phyloP scores from a whole-genome alignment of 1,284 basidiomycete species.

The Coniophora puteana region DNA sequence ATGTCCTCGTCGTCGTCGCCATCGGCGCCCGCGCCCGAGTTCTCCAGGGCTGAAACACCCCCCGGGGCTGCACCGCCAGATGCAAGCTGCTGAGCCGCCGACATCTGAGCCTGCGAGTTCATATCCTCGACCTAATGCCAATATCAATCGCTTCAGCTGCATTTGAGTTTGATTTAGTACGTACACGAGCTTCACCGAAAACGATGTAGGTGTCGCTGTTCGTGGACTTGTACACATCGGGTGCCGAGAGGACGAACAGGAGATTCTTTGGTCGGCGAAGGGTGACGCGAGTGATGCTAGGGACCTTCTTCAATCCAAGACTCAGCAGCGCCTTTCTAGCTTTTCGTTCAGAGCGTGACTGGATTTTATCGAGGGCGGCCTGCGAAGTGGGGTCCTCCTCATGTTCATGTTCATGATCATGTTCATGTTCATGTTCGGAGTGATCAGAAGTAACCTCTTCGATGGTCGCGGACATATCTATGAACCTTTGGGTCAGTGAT shows the following conservation, averaged over 20 bases:
- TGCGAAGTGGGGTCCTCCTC: conserved; percentile 81
- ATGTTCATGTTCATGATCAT: conserved; percentile 52
- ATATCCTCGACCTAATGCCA: conserved; percentile 82
- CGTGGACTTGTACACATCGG: conserved; percentile 97
- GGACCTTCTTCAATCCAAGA: conserved; percentile 89
- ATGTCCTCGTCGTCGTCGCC: conserved; percentile 77
- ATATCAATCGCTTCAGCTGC: conserved; percentile 2
- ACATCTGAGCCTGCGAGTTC: conserved; percentile 80
- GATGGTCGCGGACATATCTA: conserved; percentile 75
- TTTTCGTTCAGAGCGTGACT: conserved; percentile 89
- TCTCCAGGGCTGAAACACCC: conserved; percentile 50
- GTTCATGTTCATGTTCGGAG: conserved; percentile 62
- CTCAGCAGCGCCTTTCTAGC: conserved; percentile 85
- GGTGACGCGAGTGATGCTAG: conserved; percentile 93
- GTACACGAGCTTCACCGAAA: conserved; percentile 94
- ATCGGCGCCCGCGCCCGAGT: conserved; percentile 44
- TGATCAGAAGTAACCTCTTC: conserved; percentile 81
- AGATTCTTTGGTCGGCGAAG: conserved; percentile 94
- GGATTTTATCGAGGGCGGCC: conserved; percentile 88
- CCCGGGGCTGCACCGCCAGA: conserved; percentile 43
- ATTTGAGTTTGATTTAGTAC: conserved; percentile 9
- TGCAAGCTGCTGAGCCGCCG: conserved; percentile 82
- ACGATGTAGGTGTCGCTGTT: conserved; percentile 99
- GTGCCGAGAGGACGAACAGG: conserved; percentile 89
- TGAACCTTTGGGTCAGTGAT: conserved; percentile 16